Base-by-base conservation (phyloP, 2,329 filamentous ascomycete genomes). In the Thyridium curvatum region DNA sequence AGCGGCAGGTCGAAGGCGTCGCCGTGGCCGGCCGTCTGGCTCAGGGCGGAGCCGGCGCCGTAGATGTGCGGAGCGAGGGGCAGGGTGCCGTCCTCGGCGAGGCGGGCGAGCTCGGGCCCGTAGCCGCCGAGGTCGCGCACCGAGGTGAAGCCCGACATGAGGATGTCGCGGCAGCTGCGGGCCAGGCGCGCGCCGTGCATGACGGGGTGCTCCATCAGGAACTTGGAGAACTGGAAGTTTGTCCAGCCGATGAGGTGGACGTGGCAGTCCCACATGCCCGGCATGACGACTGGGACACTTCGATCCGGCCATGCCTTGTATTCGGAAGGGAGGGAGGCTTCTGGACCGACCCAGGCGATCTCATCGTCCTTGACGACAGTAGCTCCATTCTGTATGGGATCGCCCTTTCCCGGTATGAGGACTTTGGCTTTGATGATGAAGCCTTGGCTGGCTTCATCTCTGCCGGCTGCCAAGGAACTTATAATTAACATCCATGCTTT, bases 301-400 rank as follows among this genome's bases (percentile, higher is more conserved):
- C 46, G 49, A 41, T 59, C 52, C 3, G 53, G 42, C 3, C 42
- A 47, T 6, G 49, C 40, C 6, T 48, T 52, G 48, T 61, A 64
- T 8, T 52, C 48, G 2, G 43, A 34, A 0, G 56, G 56, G 4
- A 65, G 31, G 12, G 48, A 34, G 30, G 46, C 36, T 17, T 54
- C 46, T 2, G 52, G 29, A 35, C 64, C 62, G 31, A 65, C 52
- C 62, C 62, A 66, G 29, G 51, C 56, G 41, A 65, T 66, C 30
- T 57, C 45, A 34, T 57, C 56, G 44, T 54, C 50, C 37, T 61
- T 51, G 17, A 66, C 52, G 12, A 62, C 62, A 8, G 66, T 51
- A 3, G 58, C 56, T 16, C 52, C 58, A 12, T 64, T 38, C 4
- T 45, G 31, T 13, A 55, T 32, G 1, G 62, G 62, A 3, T 54